These are phyloP conservation scores for Ceratocystis harringtonii DNA, from an alignment of 2,329 filamentous ascomycete genomes.

Conservation along the genomic window DNA sequence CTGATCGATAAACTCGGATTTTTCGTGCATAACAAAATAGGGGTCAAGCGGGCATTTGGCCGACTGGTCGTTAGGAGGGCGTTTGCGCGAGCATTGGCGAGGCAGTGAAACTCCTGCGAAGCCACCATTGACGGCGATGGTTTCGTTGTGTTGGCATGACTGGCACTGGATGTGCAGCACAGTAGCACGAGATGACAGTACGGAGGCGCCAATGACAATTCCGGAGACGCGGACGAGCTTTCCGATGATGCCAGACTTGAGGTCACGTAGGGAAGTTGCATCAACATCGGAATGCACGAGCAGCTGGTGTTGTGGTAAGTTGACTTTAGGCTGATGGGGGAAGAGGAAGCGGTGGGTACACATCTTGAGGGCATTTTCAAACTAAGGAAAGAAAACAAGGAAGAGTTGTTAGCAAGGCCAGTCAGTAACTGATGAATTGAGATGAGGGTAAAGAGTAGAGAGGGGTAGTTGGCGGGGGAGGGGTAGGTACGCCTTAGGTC, in stretches of 20 bases:
- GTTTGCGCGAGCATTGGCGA: constrained; percentile 53
- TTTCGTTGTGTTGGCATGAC: constrained; percentile 60
- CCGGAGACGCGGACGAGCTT: constrained; percentile 92
- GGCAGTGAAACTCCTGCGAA: constrained; percentile 81
- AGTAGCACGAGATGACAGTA: constrained; percentile 91
- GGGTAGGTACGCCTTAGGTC: constrained; percentile 11
- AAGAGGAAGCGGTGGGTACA: constrained; percentile 92
- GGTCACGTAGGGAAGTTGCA: constrained; percentile 81
- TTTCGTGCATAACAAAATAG: constrained; percentile 91
- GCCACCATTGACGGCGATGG: constrained; percentile 61
- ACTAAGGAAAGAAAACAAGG: constrained; percentile 36
- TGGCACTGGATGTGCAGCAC: constrained; percentile 75
- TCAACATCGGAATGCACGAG: constrained; percentile 86
- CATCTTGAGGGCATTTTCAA: constrained; percentile 75
- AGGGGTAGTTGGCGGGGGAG: background rate
- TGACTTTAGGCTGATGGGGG: constrained; percentile 50
- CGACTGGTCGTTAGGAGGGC: constrained; percentile 48
- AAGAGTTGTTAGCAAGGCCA: background rate
- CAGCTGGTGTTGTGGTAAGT: constrained; percentile 81
- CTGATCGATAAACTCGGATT: constrained; percentile 88
- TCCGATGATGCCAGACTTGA: constrained; percentile 84
- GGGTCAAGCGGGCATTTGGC: constrained; percentile 82
- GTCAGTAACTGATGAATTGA: too few relatives aligned
- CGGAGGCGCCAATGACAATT: constrained; percentile 93
- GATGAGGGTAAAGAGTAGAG: background rate